phyloP scores from a whole-genome alignment of 129 eudicot genomes.

The Lonicera japonica region DNA sequence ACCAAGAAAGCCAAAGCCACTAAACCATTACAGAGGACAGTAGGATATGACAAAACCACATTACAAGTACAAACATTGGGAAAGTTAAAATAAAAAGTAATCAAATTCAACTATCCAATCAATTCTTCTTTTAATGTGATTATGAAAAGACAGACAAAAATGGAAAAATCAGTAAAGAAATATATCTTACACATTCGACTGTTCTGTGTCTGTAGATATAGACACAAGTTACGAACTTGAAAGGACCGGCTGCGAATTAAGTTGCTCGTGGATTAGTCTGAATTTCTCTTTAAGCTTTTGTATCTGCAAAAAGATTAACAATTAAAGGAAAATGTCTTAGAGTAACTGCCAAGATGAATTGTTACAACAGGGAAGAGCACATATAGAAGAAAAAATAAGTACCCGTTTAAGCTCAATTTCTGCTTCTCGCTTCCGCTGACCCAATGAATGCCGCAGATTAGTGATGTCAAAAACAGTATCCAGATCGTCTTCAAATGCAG shows the following conservation, averaged over 20 bases:
- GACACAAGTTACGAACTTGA: conserved; percentile 21
- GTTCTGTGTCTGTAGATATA: background rate
- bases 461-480: conserved; percentile 83
- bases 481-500: conserved; percentile 69
- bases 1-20: too few relatives aligned
- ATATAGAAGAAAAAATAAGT: background rate
- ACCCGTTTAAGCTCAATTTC: conserved; percentile 89
- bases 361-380: background rate
- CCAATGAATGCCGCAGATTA: conserved; percentile 61
- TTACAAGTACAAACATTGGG: too few relatives aligned
- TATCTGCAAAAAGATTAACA: conserved; percentile 47
- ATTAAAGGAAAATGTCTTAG: background rate
- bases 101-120: conserved; percentile 7
- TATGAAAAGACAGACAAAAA: conserved; percentile 9
- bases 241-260: conserved; percentile 40
- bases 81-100: too few relatives aligned
- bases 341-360: background rate
- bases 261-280: conserved; percentile 69
- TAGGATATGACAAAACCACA: too few relatives aligned
- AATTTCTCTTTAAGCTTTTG: conserved; percentile 83
- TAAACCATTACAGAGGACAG: too few relatives aligned
- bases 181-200: conserved; percentile 1
- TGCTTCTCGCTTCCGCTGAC: conserved; percentile 61
- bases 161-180: conserved; percentile 4
- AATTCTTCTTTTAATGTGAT: conserved; percentile 10